Evolutionary conservation across 192 early-diverging fungal genomes (phyloP).

Genomic region (Endogone sp.): DNA sequence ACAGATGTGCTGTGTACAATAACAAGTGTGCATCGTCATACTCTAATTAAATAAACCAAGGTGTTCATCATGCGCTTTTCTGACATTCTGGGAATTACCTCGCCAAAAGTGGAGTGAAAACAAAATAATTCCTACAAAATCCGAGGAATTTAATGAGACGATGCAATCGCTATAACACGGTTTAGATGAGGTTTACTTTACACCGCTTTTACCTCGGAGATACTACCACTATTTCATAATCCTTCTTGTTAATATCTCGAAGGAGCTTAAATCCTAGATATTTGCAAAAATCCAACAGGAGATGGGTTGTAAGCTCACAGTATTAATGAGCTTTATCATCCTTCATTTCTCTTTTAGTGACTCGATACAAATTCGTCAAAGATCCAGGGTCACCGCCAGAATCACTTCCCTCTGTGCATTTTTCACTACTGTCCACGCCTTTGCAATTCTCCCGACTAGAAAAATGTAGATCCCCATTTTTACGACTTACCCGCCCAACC

Average conservation of each 20-base stretch:
- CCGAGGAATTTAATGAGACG: not conserved
- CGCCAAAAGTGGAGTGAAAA: constrained; percentile 85
- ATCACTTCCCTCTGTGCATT: not conserved
- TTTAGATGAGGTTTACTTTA: not conserved
- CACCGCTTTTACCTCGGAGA: constrained; percentile 56
- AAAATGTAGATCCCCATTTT: not conserved
- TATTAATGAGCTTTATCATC: too few relatives aligned
- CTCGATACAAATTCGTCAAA: too few relatives aligned
- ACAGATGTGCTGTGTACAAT: constrained; percentile 56
- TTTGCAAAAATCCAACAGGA: too few relatives aligned
- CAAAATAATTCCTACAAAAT: constrained; percentile 66
- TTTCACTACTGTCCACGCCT: not conserved
- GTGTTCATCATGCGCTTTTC: too few relatives aligned
- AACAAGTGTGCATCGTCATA: not conserved
- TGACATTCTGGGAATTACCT: constrained; percentile 10
- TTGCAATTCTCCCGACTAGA: not conserved
- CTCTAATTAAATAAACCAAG: constrained; percentile 1
- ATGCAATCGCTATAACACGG: not conserved
- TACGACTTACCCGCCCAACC: constrained; percentile 47
- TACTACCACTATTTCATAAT: constrained; percentile 71
- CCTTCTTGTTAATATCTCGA: constrained; percentile 58
- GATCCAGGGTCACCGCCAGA: not conserved
- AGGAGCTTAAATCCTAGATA: constrained; percentile 70
- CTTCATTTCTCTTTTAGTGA: too few relatives aligned
- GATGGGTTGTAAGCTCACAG: not conserved